A percentile compares a stretch with the other conserved stretches of the same genome.
Conservation (phyloP, 768 basidiomycete species). For the Dacryopinax primogenitus region DNA sequence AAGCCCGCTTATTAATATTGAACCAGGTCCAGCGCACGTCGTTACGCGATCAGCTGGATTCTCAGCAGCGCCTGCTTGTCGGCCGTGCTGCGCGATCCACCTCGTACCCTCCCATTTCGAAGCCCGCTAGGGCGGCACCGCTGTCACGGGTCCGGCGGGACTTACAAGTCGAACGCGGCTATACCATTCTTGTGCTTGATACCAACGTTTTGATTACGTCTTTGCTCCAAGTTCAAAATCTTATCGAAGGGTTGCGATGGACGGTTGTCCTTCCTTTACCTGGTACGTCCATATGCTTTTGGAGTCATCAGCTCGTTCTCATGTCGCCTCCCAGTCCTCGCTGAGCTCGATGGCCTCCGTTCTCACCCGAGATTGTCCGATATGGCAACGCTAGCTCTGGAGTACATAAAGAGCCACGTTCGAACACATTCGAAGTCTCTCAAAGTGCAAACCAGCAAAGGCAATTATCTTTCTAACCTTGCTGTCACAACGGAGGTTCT, state of each 20-base stretch:
- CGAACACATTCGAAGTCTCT: constrained; percentile 62
- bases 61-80: constrained; percentile 29
- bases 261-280: constrained; percentile 85
- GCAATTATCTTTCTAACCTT: constrained; percentile 80
- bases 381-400: constrained; percentile 58
- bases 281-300: constrained; percentile 16
- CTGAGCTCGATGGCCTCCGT: constrained; percentile 89
- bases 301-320: background rate
- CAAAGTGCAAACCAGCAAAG: constrained; percentile 89
- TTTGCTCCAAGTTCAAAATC: constrained; percentile 51
- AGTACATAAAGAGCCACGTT: constrained; percentile 62
- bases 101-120: constrained; percentile 21
- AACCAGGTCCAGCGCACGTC: constrained; percentile 59
- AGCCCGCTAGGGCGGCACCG: constrained; percentile 24
- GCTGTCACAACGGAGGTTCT: constrained; percentile 73
- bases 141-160: constrained; percentile 25
- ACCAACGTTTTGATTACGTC: constrained; percentile 90
- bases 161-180: constrained; percentile 61
- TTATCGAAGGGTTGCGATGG: constrained; percentile 74
- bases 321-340: constrained; percentile 44
- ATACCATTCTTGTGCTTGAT: constrained; percentile 82
- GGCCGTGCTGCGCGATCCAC: constrained; percentile 15
- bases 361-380: constrained; percentile 55
- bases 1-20: background rate
- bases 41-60: constrained; percentile 52